Evolutionary conservation across 345 rosid species (phyloP).

Genomic region (Citrus inodora): DNA sequence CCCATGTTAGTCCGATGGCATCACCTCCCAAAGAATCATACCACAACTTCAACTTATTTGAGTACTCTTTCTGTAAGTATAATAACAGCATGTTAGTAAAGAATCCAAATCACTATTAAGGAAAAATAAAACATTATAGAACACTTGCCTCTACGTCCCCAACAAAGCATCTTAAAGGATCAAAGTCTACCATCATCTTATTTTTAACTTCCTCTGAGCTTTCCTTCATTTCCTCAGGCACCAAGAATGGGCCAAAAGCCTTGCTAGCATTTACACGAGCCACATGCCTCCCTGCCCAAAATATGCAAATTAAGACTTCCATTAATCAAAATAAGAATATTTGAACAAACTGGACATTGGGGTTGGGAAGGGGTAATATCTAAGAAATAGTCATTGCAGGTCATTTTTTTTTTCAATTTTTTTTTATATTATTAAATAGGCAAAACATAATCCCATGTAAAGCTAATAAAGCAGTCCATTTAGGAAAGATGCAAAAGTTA

Average conservation of each 20-base stretch:
- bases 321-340: neutral
- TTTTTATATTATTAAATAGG: no score
- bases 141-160: slow-evolving; percentile 66
- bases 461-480: neutral
- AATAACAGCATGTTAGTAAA: slow-evolving; percentile 11
- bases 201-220: slow-evolving; percentile 48
- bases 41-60: slow-evolving; percentile 65
- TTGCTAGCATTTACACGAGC: slow-evolving; percentile 67
- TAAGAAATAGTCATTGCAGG: neutral
- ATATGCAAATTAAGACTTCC: neutral
- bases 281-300: slow-evolving; percentile 59
- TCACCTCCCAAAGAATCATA: slow-evolving; percentile 88
- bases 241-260: slow-evolving; percentile 54
- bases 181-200: slow-evolving; percentile 64
- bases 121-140: neutral
- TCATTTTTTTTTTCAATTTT: neutral
- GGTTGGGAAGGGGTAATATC: neutral
- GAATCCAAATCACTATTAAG: neutral
- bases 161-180: slow-evolving; percentile 68
- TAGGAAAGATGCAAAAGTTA: neutral
- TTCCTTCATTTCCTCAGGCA: slow-evolving; percentile 54
- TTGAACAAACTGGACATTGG: neutral
- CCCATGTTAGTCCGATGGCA: slow-evolving; percentile 83
- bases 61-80: slow-evolving; percentile 51
- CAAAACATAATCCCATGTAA: no score